Percentiles rank a stretch among this genome's conserved stretches.
Evolutionary conservation across 495 filamentous ascomycete species (phyloP).

Genomic region (Tuber magnatum): DNA sequence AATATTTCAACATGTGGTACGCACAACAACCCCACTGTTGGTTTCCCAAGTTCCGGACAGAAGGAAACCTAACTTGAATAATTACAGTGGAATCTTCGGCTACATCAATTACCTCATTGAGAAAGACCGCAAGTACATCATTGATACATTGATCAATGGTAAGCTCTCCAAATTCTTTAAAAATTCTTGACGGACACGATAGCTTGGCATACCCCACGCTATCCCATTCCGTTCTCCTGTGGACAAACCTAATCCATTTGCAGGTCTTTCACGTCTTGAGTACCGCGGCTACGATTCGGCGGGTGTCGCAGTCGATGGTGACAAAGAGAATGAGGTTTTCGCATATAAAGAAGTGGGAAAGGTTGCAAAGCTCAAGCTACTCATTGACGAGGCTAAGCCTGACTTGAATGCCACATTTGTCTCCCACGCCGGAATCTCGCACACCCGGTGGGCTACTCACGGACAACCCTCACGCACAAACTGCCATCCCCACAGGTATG

Average conservation of each 20-base stretch:
- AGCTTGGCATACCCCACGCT: background rate
- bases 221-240: background rate
- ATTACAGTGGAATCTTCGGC: slow-evolving; percentile 87
- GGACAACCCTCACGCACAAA: slow-evolving; percentile 86
- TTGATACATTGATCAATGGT: slow-evolving; percentile 95
- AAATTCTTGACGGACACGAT: background rate
- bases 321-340: slow-evolving; percentile 96
- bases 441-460: slow-evolving; percentile 98
- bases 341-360: slow-evolving; percentile 99
- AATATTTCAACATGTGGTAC: slow-evolving; percentile 6
- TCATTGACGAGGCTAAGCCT: slow-evolving; percentile 74
- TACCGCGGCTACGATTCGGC: slow-evolving; percentile 98
- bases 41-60: slow-evolving; percentile 9
- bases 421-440: slow-evolving; percentile 94
- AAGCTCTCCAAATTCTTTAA: slow-evolving; percentile 37
- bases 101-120: slow-evolving; percentile 92
- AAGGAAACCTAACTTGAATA: slow-evolving; percentile 14
- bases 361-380: slow-evolving; percentile 88
- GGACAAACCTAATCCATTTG: slow-evolving; percentile 12
- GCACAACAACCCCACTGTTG: slow-evolving; percentile 9
- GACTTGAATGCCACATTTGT: slow-evolving; percentile 89
- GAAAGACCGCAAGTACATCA: slow-evolving; percentile 89
- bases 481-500: slow-evolving; percentile 96
- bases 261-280: slow-evolving; percentile 77
- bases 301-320: slow-evolving; percentile 88